Base-by-base conservation (phyloP, 2,329 filamentous ascomycete species). In the Plectosphaerella cucumerina region DNA sequence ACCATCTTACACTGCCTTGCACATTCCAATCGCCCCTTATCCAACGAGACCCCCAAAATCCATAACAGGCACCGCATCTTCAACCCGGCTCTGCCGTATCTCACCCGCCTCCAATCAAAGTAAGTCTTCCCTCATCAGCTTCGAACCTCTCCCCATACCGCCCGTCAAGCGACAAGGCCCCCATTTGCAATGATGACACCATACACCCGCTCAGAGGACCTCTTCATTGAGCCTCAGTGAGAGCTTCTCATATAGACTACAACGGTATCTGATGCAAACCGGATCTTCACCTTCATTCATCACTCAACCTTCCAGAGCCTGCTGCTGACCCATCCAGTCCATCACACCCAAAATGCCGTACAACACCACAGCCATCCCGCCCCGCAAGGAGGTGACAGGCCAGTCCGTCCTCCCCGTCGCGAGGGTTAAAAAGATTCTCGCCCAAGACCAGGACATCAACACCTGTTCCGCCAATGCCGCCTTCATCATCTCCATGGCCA, bases 381-480 rank as follows among this genome's bases (percentile, higher is more conserved):
- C 88, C 37, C 76, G 87, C 14, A 86, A 89, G 65, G 90, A 96
- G 70, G 82, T 89, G 44, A 95, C 89, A 3, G 93, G 93, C 59
- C 86, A 90, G 58, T 88, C 89, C 20, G 87, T 90, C 59, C 81
- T 97, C 31, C 93, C 93, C 97, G 94, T 97, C 50, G 89, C 94
- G 17, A 84, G 94, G 62, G 90, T 99, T 53, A 97, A 97, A 73
- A 96, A 96, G 73, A 96, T 99, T 65, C 90, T 99, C 54, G 81
- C 84, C 46, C 81, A 90, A 52, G 94, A 99, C 69, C 84, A 89
- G 42, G 93, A 97, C 56, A 88, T 96, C 55, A 78, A 76, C 56
- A 82, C 89, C 65, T 96, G 90, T 69, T 96, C 92, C 44, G 96
- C 92, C 69, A 96, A 96, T 64, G 93, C 93, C 49, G 89, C 92